Percentiles rank a stretch among this genome's conserved stretches.
These are phyloP conservation scores for Oryza brachyantha DNA, from an alignment of 176 grass and related monocot genomes.

Conservation along the genomic window DNA sequence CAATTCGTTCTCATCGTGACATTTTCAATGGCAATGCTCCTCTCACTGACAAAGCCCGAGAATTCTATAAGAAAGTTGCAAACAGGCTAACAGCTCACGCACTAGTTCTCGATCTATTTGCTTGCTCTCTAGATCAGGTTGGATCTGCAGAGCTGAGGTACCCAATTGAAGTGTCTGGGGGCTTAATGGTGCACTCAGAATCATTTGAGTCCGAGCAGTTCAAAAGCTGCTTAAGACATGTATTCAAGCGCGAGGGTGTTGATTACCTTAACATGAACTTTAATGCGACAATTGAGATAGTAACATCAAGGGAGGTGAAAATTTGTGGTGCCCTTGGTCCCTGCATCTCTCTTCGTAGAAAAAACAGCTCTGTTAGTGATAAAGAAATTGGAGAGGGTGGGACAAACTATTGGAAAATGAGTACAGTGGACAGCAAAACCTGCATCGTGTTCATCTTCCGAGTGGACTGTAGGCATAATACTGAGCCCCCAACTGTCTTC, in stretches of 20 bases:
- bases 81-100: slow-evolving; percentile 65
- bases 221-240: slow-evolving; percentile 70
- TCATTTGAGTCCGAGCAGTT: slow-evolving; percentile 93
- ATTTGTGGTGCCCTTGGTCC: slow-evolving; percentile 98
- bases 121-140: slow-evolving; percentile 97
- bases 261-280: slow-evolving; percentile 86
- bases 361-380: slow-evolving; percentile 75
- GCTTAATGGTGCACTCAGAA: slow-evolving; percentile 72
- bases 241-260: slow-evolving; percentile 61
- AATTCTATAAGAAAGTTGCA: slow-evolving; percentile 81
- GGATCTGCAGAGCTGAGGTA: slow-evolving; percentile 79
- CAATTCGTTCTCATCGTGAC: slow-evolving; percentile 87
- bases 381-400: slow-evolving; percentile 93
- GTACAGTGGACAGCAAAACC: slow-evolving; percentile 75
- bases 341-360: slow-evolving; percentile 61
- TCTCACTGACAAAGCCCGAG: slow-evolving; percentile 54
- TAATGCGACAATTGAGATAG: slow-evolving; percentile 76
- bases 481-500: slow-evolving; percentile 79
- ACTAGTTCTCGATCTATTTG: slow-evolving; percentile 85
- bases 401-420: slow-evolving; percentile 82
- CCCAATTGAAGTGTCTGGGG: slow-evolving; percentile 84
- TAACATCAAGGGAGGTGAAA: slow-evolving; percentile 90
- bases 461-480: slow-evolving; percentile 55
- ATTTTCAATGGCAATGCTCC: slow-evolving; percentile 69
- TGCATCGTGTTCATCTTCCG: slow-evolving; percentile 88